Evolutionary conservation across 495 filamentous ascomycete species (phyloP), one percentile per base, ranked within the genome.

Genomic region (Hypoxylon lienhwacheense): DNA sequence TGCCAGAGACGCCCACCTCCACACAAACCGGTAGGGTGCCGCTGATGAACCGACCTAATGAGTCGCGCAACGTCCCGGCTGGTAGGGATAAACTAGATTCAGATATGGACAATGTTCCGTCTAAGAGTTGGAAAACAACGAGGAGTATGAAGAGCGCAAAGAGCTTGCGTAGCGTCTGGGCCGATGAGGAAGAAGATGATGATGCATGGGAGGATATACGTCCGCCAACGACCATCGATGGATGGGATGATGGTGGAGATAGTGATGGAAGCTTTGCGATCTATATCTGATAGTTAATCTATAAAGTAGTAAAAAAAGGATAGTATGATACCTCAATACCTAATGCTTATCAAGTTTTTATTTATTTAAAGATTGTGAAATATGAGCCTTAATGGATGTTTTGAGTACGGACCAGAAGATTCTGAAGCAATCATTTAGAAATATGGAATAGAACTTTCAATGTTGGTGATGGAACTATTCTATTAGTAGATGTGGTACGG

Each of bases 201-300:
- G 61, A 62, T 25, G 54, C 54, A 11, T 67, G 65, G 65, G 65
- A 67, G 16, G 65, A 67, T 39, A 55, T 67, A 39, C 50, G 53
- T 1, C 65, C 65, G 17, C 58, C 65, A 26, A 62, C 65, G 26
- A 48, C 50, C 2, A 32, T 65, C 4, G 61, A 54, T 1, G 64
- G 54, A 5, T 67, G 61, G 57, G 61, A 60, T 3, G 51, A 62
- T 4, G 43, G 22, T 7, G 53, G 21, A 1, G 58, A 40, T 33
- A 67, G 61, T 24, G 55, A 67, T 11, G 62, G 61, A 17, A 67
- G 65, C 31, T 67, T 67, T 50, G 51, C 65, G 15, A 48, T 65
- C 39, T 65, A 67, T 63, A 67, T 67, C 54, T 66, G 25, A 50
- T 52, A 32, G 39, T 47, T 14, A 53, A n/a, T 47, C 7, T 31